Percentiles rank a stretch among this genome's conserved stretches.
Evolutionary conservation across 305 asterid genomes (phyloP).

Genomic region (Fraxinus floribunda): DNA sequence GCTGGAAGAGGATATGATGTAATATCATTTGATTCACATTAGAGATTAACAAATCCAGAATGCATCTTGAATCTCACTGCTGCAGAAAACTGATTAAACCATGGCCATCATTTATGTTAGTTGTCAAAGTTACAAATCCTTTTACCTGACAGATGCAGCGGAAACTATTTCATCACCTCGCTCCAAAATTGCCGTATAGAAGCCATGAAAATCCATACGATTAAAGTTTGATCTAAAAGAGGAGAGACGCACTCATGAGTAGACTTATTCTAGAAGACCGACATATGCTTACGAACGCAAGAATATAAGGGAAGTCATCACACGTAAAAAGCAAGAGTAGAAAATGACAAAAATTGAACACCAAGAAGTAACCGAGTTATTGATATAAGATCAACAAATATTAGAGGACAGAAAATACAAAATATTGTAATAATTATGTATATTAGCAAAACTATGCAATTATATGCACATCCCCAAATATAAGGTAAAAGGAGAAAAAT

Average conservation of each 20-base stretch:
- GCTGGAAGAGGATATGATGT: slow-evolving; percentile 3
- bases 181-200: slow-evolving; percentile 85
- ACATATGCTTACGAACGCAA: neutral
- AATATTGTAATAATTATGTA: neutral
- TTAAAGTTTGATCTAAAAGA: slow-evolving; percentile 78
- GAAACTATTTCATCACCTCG: slow-evolving; percentile 85
- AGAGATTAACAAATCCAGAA: slow-evolving; percentile 5
- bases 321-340: neutral
- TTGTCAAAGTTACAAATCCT: slow-evolving; percentile 10
- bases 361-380: neutral
- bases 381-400: neutral
- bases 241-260: slow-evolving; percentile 20
- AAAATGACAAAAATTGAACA: neutral
- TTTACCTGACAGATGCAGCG: slow-evolving; percentile 91
- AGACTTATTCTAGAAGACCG: slow-evolving; percentile 17
- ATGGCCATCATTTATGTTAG: neutral
- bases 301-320: neutral
- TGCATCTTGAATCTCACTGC: neutral
- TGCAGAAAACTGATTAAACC: neutral
- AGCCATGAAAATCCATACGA: slow-evolving; percentile 76
- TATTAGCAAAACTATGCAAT: neutral
- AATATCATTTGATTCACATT: slow-evolving; percentile 1
- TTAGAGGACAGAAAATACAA: neutral
- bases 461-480: neutral
- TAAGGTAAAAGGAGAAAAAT: neutral